Percentiles rank a stretch among this genome's conserved stretches.
phyloP scores from a whole-genome alignment of 129 eudicot species.

The Deinandra increscens region DNA sequence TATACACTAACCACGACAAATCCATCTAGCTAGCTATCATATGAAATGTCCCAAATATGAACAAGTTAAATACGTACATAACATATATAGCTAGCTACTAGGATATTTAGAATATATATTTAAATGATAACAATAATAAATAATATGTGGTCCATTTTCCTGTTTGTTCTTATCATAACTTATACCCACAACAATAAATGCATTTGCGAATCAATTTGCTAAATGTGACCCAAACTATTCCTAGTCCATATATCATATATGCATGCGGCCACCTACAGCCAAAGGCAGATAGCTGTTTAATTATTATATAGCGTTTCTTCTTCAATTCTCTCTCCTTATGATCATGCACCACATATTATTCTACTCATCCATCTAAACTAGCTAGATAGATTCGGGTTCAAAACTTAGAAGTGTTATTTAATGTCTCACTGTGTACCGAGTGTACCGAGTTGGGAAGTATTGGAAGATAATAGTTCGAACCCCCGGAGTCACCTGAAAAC shows the following conservation, averaged over 20 bases:
- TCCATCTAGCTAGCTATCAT: not conserved
- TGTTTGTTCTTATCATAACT: conserved; percentile 32
- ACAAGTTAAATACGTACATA: not conserved
- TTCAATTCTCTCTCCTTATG: not conserved
- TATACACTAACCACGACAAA: no score
- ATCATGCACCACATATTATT: conserved; percentile 33
- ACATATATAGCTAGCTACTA: no score
- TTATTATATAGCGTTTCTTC: conserved; percentile 16
- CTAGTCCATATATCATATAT: conserved; percentile 42
- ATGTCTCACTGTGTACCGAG: conserved; percentile 88
- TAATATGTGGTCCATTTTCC: conserved; percentile 30
- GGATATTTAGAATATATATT: not conserved
- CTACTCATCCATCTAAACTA: no score
- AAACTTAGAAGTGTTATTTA: conserved; percentile 16
- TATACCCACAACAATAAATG: conserved; percentile 30
- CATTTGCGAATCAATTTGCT: conserved; percentile 28
- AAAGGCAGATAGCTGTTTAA: conserved; percentile 22
- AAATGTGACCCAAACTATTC: conserved; percentile 35
- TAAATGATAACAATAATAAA: conserved; percentile 12
- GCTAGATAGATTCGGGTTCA: no score
- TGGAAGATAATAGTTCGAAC: conserved; percentile 21
- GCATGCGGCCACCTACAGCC: conserved; percentile 26
- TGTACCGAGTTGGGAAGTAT: conserved; percentile 70
- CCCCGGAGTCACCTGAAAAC: not conserved
- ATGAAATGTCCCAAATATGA: not conserved